phyloP scores from a whole-genome alignment of 257 asterid genomes.

The Avicennia marina region DNA sequence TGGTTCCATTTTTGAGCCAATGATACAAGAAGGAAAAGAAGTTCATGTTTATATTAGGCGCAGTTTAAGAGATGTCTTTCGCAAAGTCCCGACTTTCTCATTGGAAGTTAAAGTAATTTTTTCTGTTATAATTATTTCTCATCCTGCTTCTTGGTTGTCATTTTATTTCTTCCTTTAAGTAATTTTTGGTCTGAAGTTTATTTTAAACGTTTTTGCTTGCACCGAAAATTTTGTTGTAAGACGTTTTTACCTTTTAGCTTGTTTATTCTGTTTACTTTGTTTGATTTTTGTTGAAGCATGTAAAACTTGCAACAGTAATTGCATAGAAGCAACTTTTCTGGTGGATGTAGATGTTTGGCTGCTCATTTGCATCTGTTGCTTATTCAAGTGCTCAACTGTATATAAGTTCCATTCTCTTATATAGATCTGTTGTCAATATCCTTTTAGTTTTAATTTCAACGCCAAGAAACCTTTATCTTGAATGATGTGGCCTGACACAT shows the following conservation, averaged over 20 bases:
- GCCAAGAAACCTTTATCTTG: background rate
- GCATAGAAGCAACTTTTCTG: too few relatives aligned
- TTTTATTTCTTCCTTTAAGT: background rate
- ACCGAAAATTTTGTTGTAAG: background rate
- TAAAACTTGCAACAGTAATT: background rate
- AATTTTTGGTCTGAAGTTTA: background rate
- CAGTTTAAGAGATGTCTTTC: constrained; percentile 91
- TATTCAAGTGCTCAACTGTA: constrained; percentile 4
- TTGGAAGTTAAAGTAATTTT: constrained; percentile 77
- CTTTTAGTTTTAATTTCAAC: constrained; percentile 3
- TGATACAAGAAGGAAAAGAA: constrained; percentile 92
- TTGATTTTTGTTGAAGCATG: background rate
- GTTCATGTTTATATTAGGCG: constrained; percentile 84
- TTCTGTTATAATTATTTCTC: constrained; percentile 14
- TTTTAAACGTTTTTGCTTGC: too few relatives aligned
- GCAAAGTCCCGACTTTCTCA: constrained; percentile 85
- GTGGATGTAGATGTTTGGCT: background rate
- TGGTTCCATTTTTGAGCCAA: constrained; percentile 75
- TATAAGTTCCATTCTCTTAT: constrained; percentile 2
- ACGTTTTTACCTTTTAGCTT: constrained; percentile 4
- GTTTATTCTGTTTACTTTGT: constrained; percentile 1
- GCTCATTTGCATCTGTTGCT: constrained; percentile 10
- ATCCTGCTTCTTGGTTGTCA: constrained; percentile 11
- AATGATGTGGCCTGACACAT: background rate
- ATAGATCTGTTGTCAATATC: background rate